phyloP scores from a whole-genome alignment of 108 stramenopile species.

The Fragilariopsis cylindrus region DNA sequence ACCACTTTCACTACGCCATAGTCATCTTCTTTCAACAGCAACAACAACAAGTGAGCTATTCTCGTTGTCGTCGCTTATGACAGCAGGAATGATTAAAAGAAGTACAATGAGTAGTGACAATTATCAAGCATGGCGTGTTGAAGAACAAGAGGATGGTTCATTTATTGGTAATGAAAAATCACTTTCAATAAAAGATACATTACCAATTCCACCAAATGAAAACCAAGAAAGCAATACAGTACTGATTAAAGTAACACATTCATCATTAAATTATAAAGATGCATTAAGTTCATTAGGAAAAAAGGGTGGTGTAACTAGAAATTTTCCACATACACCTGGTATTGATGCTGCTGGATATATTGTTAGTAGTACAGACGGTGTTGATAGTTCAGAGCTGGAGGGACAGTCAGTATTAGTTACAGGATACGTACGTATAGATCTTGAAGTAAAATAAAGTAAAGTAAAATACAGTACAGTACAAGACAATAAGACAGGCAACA shows the following conservation, averaged over 20 bases:
- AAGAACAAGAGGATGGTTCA: not conserved
- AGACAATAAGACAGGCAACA: too few species aligned
- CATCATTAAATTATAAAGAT: conserved; percentile 50
- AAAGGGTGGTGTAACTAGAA: conserved; percentile 13
- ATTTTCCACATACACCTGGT: conserved; percentile 35
- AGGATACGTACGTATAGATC: conserved; percentile 19
- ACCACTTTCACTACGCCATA: too few species aligned
- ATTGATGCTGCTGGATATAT: conserved; percentile 41
- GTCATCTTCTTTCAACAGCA: too few species aligned
- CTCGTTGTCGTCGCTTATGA: too few species aligned
- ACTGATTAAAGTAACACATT: conserved; percentile 23
- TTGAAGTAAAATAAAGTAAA: not conserved
- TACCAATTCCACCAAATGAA: not conserved
- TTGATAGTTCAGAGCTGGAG: too few species aligned
- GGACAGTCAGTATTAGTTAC: conserved; percentile 19
- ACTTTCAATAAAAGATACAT: too few species aligned
- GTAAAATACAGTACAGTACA: too few species aligned
- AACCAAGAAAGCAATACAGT: not conserved
- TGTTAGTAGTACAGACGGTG: not conserved
- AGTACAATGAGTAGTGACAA: too few species aligned
- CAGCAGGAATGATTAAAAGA: too few species aligned
- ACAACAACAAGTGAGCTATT: too few species aligned
- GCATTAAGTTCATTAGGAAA: conserved; percentile 31
- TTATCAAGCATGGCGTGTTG: conserved; percentile 12
- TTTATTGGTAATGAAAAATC: conserved; percentile 10